A percentile compares a stretch with the other conserved stretches of the same genome.
These are phyloP conservation scores for Citrus trifoliata DNA, from an alignment of 345 rosid species.

Conservation along the genomic window DNA sequence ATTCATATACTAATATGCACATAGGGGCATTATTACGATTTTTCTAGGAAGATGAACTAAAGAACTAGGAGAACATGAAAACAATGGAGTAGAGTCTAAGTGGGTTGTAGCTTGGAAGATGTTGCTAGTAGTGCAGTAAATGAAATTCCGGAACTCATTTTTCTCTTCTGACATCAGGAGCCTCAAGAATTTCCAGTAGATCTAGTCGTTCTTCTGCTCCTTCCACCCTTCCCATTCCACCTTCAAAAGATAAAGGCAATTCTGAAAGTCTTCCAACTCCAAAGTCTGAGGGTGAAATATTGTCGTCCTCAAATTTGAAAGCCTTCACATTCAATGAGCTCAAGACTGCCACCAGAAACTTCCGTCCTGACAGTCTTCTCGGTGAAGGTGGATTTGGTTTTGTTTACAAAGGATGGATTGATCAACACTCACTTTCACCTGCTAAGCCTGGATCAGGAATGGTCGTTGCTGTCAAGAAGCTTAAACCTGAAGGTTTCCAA, in stretches of 20 bases:
- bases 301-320: slow-evolving; percentile 85
- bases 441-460: slow-evolving; percentile 84
- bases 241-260: slow-evolving; percentile 50
- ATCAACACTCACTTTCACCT: slow-evolving; percentile 62
- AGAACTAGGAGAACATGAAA: background rate
- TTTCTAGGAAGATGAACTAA: background rate
- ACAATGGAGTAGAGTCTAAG: background rate
- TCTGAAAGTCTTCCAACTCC: slow-evolving; percentile 67
- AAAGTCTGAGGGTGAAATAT: slow-evolving; percentile 87
- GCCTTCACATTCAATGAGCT: slow-evolving; percentile 75
- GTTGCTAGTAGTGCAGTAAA: background rate
- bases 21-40: too few species aligned
- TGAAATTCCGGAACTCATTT: background rate
- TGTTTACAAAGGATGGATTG: slow-evolving; percentile 97
- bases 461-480: slow-evolving; percentile 95
- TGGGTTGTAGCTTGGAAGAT: slow-evolving; percentile 4
- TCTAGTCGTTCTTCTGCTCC: slow-evolving; percentile 68
- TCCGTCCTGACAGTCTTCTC: slow-evolving; percentile 81
- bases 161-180: slow-evolving; percentile 36
- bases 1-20: background rate
- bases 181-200: slow-evolving; percentile 65
- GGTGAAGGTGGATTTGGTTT: slow-evolving; percentile 98
- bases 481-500: slow-evolving; percentile 93
- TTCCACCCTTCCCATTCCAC: slow-evolving; percentile 58
- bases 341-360: slow-evolving; percentile 85